phyloP scores from a whole-genome alignment of 2,329 filamentous ascomycete species.

The Sporothrix globosa region DNA sequence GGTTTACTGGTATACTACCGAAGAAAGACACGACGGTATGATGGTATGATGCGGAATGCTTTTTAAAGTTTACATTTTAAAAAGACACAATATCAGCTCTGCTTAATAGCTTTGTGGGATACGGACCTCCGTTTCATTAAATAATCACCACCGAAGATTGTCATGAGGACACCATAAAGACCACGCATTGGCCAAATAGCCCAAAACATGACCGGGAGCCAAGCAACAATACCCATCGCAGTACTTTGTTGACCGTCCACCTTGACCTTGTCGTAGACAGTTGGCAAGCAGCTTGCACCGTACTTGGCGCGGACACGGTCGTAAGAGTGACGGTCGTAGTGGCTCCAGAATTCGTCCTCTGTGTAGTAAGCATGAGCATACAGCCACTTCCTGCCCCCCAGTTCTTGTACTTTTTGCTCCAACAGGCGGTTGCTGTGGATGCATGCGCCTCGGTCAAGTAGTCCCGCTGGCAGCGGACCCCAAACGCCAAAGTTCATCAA shows the following conservation, averaged over 20 bases:
- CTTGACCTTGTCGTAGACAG: conserved; percentile 69
- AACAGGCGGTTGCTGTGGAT: conserved; percentile 61
- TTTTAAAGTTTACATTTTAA: no score
- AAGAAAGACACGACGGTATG: no score
- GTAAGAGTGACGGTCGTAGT: conserved; percentile 64
- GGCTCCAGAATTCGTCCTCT: conserved; percentile 68
- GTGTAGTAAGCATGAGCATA: conserved; percentile 72
- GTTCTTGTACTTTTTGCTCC: conserved; percentile 60
- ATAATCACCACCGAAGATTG: conserved; percentile 52
- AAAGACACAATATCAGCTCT: neutral
- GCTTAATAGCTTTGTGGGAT: neutral
- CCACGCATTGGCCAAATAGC: conserved; percentile 51
- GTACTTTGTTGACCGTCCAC: conserved; percentile 49
- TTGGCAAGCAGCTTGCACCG: conserved; percentile 61
- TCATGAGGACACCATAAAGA: conserved; percentile 52
- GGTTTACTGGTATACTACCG: no score
- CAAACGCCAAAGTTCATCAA: conserved; percentile 67
- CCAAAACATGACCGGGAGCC: conserved; percentile 43
- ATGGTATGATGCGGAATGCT: no score
- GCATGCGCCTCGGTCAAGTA: conserved; percentile 50
- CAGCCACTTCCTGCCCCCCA: conserved; percentile 69
- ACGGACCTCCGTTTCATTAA: conserved; percentile 40
- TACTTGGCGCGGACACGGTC: conserved; percentile 62
- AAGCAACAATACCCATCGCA: conserved; percentile 41
- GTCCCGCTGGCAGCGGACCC: conserved; percentile 50